Evolutionary conservation across 345 rosid genomes (phyloP).

Genomic region (Bruguiera parviflora): DNA sequence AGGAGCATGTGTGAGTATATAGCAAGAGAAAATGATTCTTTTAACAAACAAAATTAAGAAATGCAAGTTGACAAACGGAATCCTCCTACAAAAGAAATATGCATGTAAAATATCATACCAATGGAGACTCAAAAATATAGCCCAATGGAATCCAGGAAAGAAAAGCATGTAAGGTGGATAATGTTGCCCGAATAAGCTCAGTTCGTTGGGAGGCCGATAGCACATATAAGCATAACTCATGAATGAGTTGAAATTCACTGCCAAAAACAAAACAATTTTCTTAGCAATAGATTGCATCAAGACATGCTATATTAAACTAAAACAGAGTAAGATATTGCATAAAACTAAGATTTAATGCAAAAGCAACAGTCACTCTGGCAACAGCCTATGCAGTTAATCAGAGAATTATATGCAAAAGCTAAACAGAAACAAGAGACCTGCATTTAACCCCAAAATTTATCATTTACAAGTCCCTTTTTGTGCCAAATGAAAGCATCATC

Average conservation of each 20-base stretch:
- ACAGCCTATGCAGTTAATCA: no score
- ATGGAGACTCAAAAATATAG: slow-evolving; percentile 95
- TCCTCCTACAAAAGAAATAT: slow-evolving; percentile 1
- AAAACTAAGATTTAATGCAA: neutral
- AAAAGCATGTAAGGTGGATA: slow-evolving; percentile 95
- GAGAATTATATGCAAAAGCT: no score
- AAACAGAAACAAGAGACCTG: no score
- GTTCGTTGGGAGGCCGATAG: slow-evolving; percentile 94
- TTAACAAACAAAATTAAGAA: neutral
- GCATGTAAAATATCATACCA: slow-evolving; percentile 46
- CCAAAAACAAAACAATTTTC: slow-evolving; percentile 27
- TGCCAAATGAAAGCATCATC: no score
- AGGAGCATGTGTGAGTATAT: slow-evolving; percentile 9
- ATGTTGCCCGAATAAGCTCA: slow-evolving; percentile 90
- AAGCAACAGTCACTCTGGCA: no score
- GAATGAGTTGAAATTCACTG: slow-evolving; percentile 99
- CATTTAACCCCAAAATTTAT: no score
- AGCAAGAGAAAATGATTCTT: slow-evolving; percentile 18
- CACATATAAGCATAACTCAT: slow-evolving; percentile 93
- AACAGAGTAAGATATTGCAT: neutral
- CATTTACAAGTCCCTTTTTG: no score
- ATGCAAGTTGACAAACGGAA: slow-evolving; percentile 20
- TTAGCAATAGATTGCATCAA: slow-evolving; percentile 1
- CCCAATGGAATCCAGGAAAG: slow-evolving; percentile 99
- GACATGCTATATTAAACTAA: slow-evolving; percentile 1